A percentile compares a stretch with the other conserved stretches of the same genome.
Conservation (phyloP, 140 eudicot species). For the Anethum foeniculum region DNA sequence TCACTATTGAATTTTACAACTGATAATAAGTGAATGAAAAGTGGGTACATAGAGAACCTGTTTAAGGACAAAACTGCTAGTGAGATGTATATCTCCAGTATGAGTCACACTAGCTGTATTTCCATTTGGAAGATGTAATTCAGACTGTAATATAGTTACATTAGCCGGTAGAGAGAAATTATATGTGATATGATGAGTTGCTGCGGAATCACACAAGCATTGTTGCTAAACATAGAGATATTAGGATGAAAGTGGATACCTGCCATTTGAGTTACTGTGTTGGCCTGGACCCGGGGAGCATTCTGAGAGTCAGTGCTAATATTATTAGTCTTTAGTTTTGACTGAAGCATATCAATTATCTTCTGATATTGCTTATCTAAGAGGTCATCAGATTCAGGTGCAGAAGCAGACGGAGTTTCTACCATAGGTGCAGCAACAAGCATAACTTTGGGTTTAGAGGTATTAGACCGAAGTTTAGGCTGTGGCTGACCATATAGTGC, state of each 20-base stretch:
- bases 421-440: too few species aligned
- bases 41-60: neutral
- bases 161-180: neutral
- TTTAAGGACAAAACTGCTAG: neutral
- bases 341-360: too few species aligned
- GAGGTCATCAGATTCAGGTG: neutral
- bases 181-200: neutral
- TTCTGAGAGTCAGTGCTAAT: too few species aligned
- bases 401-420: too few species aligned
- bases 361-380: too few species aligned
- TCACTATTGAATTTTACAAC: neutral
- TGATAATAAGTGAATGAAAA: neutral
- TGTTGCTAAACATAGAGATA: neutral
- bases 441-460: neutral
- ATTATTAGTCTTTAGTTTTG: too few species aligned
- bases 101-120: neutral
- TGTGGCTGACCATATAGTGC: neutral
- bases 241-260: neutral
- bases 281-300: too few species aligned
- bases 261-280: neutral
- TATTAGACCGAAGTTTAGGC: too few species aligned
- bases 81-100: neutral
- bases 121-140: neutral
- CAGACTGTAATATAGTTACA: neutral
- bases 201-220: neutral